Evolutionary conservation across 2,329 filamentous ascomycete genomes (phyloP).

Genomic region (Lasiodiplodia hormozganensis): DNA sequence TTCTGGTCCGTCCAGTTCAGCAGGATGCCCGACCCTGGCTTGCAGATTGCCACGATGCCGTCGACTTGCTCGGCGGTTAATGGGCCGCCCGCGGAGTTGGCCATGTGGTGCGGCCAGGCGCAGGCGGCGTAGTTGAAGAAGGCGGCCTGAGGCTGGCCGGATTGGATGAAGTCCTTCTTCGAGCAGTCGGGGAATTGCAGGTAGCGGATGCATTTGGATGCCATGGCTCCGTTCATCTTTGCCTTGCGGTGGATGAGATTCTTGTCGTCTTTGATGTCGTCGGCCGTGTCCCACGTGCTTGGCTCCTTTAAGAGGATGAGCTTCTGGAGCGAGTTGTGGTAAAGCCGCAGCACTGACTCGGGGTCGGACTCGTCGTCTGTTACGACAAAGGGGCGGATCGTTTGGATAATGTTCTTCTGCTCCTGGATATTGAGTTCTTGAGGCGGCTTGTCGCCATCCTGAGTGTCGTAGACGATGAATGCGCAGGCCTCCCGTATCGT

Average conservation of each 20-base stretch:
- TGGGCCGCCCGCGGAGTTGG: not conserved
- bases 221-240: not conserved
- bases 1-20: not conserved
- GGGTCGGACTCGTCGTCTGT: not conserved
- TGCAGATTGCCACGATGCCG: not conserved
- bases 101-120: not conserved
- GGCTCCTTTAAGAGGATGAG: not conserved
- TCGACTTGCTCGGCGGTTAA: not conserved
- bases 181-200: not conserved
- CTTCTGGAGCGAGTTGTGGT: slow-evolving; percentile 8
- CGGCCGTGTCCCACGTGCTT: not conserved
- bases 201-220: not conserved
- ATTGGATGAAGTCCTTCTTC: not conserved
- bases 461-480: not conserved
- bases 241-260: not conserved
- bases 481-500: not conserved
- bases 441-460: not conserved
- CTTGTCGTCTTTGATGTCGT: not conserved
- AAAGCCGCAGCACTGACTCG: not conserved
- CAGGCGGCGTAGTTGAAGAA: not conserved
- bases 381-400: not conserved
- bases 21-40: not conserved
- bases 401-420: not conserved
- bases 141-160: not conserved
- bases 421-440: not conserved